Evolutionary conservation across 2,329 filamentous ascomycete species (phyloP), one percentile per base, ranked within the genome.

Genomic region (Aurifilum marmelostoma): DNA sequence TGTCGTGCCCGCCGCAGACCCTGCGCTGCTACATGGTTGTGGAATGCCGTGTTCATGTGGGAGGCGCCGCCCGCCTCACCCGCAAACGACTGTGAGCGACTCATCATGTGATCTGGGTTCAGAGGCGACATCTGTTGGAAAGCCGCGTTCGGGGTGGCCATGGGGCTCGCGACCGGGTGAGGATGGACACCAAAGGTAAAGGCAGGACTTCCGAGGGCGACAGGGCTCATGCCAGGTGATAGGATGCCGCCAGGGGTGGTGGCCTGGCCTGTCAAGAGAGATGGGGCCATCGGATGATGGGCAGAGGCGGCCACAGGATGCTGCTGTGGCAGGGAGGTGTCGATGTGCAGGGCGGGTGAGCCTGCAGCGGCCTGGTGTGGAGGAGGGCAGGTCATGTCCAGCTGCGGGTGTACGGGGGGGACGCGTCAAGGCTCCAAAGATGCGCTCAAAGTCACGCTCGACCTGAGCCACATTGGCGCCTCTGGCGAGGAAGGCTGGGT

Each of bases 381-480:
- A 47, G 43, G 43, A 32, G 16, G 29, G 29, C 3, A 21, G 21
- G 14, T 18, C 37, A 62, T 27, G 39, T n/a, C 34, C 11, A 62
- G 59, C 32, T 16, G 24, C 52, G 12, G 24, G 34, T 39, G 34
- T 9, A 18, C n/a, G 6, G 2, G 59, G 59, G n/a, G 37, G n/a
- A 3, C 59, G 59, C 21, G 39, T 24, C 63, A 41, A 32, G 34
- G 63, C 27, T 1, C 63, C 63, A 24, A 70, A 70, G 9, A 68
- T 41, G 8, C 63, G 62, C 18, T 67, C 69, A 39, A 70, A 70
- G 8, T 65, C 63, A 0, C 37, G 50, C 47, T 70, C 64, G 32
- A 70, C 66, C 12, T 66, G 60, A 21, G 61, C 65, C 24, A 43
- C 43, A 29, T 63, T 66, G 32, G 56, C 50, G 29, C 59, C 62